Conservation (phyloP, 805 yeast species). For the Starmerella tilneyi region DNA sequence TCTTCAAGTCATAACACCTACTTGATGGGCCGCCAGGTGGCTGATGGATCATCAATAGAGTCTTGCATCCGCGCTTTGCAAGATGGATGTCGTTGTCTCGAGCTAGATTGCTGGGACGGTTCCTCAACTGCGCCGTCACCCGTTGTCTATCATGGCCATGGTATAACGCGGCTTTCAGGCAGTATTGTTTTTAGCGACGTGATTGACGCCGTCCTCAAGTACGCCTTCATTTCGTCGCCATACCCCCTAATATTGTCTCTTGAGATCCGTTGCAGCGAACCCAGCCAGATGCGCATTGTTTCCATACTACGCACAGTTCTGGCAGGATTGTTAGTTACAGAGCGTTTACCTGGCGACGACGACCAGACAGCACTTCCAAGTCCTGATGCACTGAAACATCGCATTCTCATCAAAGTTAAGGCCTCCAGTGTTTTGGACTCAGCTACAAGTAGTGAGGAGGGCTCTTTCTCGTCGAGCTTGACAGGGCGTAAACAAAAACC, state of each 20-base stretch:
- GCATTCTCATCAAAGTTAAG: constrained; percentile 69
- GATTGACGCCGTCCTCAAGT: constrained; percentile 60
- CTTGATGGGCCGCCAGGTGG: constrained; percentile 75
- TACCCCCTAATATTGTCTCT: constrained; percentile 77
- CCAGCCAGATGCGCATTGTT: constrained; percentile 55
- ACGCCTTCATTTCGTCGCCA: constrained; percentile 80
- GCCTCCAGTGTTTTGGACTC: background rate
- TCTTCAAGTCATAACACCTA: constrained; percentile 95
- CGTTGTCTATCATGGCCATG: constrained; percentile 78
- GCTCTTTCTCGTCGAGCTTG: background rate
- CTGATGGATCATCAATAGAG: constrained; percentile 78
- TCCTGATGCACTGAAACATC: constrained; percentile 61
- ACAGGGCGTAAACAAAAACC: constrained; percentile 25
- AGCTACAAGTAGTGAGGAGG: constrained; percentile 9
- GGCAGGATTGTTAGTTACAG: constrained; percentile 45
- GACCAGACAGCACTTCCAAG: constrained; percentile 47
- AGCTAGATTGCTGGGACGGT: constrained; percentile 91
- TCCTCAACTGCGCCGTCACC: constrained; percentile 49
- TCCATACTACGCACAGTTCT: constrained; percentile 45
- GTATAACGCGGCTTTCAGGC: constrained; percentile 48
- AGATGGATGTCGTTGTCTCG: constrained; percentile 90
- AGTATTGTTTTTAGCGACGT: constrained; percentile 63
- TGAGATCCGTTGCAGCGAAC: constrained; percentile 66
- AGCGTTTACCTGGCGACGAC: constrained; percentile 31
- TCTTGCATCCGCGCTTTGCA: constrained; percentile 80